These are phyloP conservation scores for Aureobasidium sp. DNA, from an alignment of 2,329 filamentous ascomycete species.

Conservation along the genomic window DNA sequence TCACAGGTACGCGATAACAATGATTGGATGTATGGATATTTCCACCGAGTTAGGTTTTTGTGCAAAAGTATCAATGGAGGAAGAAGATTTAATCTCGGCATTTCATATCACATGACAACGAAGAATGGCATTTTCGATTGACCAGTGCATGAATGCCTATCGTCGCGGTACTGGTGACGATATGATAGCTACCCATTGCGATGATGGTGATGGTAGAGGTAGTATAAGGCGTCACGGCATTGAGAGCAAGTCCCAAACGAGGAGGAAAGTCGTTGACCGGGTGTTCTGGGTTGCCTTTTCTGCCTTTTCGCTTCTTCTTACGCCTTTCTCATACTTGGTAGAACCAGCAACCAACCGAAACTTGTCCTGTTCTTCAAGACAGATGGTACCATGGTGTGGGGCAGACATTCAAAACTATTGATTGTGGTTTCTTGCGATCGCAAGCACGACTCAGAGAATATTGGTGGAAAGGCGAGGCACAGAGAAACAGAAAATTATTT, in stretches of 20 bases:
- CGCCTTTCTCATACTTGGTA: neutral
- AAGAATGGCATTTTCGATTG: too few relatives aligned
- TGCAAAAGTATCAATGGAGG: neutral
- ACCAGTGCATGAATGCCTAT: too few relatives aligned
- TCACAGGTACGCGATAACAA: neutral
- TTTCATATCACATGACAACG: too few relatives aligned
- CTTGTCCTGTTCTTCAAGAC: too few relatives aligned
- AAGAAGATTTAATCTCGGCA: too few relatives aligned
- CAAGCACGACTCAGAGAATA: too few relatives aligned
- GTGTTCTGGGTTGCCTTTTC: slow-evolving; percentile 1
- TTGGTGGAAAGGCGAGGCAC: neutral
- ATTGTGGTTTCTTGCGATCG: neutral
- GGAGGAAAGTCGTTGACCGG: neutral
- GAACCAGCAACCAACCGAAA: neutral
- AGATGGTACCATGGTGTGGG: too few relatives aligned
- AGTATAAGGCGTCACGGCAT: neutral
- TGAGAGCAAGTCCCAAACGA: neutral
- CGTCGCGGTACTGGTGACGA: too few relatives aligned
- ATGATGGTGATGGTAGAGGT: neutral
- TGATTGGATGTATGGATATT: neutral
- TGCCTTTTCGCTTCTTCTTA: neutral
- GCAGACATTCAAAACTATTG: neutral
- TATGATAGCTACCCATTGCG: neutral
- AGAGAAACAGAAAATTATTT: neutral
- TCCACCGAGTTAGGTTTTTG: neutral